Conservation (phyloP, 2,329 filamentous ascomycete species). For the Cercospora sp. region DNA sequence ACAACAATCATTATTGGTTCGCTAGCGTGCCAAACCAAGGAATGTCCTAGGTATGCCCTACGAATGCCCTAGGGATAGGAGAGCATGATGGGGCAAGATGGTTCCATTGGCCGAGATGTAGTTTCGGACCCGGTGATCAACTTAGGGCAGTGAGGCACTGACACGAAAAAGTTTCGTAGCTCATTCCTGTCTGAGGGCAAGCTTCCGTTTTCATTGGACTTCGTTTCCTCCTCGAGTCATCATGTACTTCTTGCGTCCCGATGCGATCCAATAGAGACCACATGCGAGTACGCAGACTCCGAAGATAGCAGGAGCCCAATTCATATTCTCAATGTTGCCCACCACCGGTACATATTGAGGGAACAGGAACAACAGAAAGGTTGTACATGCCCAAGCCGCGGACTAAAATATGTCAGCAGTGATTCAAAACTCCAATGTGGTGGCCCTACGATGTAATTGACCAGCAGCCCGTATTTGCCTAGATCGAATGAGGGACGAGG, state of each 20-base stretch:
- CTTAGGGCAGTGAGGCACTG: not conserved
- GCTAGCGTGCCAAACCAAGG: not conserved
- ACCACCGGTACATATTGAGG: conserved; percentile 15
- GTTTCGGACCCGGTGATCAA: not conserved
- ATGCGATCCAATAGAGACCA: not conserved
- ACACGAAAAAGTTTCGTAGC: not conserved
- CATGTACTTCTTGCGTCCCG: not conserved
- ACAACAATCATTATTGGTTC: not conserved
- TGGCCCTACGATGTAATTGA: not conserved
- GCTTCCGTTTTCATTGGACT: not conserved
- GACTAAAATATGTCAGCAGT: not conserved
- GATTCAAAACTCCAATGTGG: not conserved
- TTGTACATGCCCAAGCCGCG: not conserved
- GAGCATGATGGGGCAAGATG: too few relatives aligned
- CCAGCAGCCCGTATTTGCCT: not conserved
- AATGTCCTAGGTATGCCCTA: not conserved
- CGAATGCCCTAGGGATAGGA: not conserved
- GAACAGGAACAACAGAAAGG: conserved; percentile 9
- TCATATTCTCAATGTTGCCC: conserved; percentile 12
- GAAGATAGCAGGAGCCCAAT: conserved; percentile 13
- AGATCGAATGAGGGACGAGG: not conserved
- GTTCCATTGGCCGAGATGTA: too few relatives aligned
- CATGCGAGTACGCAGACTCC: conserved; percentile 8
- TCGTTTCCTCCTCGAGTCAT: not conserved
- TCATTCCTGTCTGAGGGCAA: not conserved